phyloP scores from a whole-genome alignment of 1,139 yeast species.

The Pichia sp. region DNA sequence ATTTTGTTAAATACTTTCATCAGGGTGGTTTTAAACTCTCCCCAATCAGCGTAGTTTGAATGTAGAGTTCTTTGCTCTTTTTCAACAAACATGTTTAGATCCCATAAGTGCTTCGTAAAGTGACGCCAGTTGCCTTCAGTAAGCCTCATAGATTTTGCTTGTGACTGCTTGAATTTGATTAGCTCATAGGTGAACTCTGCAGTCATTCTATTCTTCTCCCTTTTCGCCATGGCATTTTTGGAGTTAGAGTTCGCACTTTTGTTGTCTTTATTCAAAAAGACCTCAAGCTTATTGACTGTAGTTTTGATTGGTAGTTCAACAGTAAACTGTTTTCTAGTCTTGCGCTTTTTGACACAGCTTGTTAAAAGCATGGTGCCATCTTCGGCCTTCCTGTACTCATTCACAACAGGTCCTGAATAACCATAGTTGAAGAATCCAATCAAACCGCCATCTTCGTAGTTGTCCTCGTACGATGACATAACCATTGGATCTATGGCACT shows the following conservation, averaged over 20 bases:
- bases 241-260: slow-evolving; percentile 25
- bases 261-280: slow-evolving; percentile 26
- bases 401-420: slow-evolving; percentile 11
- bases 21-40: slow-evolving; percentile 28
- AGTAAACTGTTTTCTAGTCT: slow-evolving; percentile 21
- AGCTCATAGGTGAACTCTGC: slow-evolving; percentile 29
- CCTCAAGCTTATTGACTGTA: slow-evolving; percentile 23
- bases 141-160: slow-evolving; percentile 20
- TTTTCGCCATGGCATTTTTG: slow-evolving; percentile 24
- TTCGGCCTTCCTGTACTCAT: slow-evolving; percentile 7
- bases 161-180: slow-evolving; percentile 20
- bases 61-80: slow-evolving; percentile 13
- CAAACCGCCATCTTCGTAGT: slow-evolving; percentile 6
- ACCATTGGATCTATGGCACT: slow-evolving; percentile 15
- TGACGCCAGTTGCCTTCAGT: slow-evolving; percentile 27
- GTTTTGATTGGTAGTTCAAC: slow-evolving; percentile 17
- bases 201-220: slow-evolving; percentile 26
- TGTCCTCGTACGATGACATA: slow-evolving; percentile 15
- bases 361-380: slow-evolving; percentile 11
- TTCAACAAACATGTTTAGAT: slow-evolving; percentile 16
- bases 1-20: slow-evolving; percentile 23
- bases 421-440: slow-evolving; percentile 17
- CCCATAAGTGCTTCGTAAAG: slow-evolving; percentile 17
- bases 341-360: slow-evolving; percentile 16
- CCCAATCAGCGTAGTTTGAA: slow-evolving; percentile 16